Evolutionary conservation across 305 asterid genomes (phyloP), one percentile per base, ranked within the genome.

Genomic region (Petunia hybrid): DNA sequence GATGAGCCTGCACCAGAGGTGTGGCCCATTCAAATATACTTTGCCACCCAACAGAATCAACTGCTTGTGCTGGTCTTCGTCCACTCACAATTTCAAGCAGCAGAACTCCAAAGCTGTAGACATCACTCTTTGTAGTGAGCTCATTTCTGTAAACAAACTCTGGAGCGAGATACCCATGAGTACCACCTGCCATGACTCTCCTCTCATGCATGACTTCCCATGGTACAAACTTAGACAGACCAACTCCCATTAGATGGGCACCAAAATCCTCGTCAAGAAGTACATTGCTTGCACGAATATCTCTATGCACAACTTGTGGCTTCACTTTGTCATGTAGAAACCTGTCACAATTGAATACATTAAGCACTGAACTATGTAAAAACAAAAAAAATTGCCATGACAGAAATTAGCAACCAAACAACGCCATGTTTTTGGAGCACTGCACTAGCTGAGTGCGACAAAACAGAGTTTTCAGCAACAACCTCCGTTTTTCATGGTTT

Each of bases 11-110:
- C 57, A 95, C 99, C 57, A 95, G 84, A 2, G 99, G 99, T 0
- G 99, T 95, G 22, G 98, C 98, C 99, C 99, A 95, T 87, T 95
- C 99, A 16, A 95, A 95, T 90, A 94, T 94, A 76, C 99, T 95
- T 74, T 95, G 97, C 97, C 98, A 94, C 13, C 99, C 99, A n/a
- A 95, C 95, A 8, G 99, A 89, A 84, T 95, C 99, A 79, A 91
- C 99, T 42, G 97, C 94, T 76, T 95, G 99, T 61, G 99, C 98
- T 65, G 98, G 99, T 66, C 94, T 87, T n/a, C 99, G 97, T 8
- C 99, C 99, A 41, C 92, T 92, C 3, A 95, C 90, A 8, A 95
- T 95, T 82, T 95, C 99, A 38, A 95, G 99, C 84, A 95, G 78
- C 63, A 95, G 98, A 68, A 94, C 99, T 4, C 99, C 99, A 51